Conservation (phyloP, 352 stramenopile species). For the Peronospora farinosa region DNA sequence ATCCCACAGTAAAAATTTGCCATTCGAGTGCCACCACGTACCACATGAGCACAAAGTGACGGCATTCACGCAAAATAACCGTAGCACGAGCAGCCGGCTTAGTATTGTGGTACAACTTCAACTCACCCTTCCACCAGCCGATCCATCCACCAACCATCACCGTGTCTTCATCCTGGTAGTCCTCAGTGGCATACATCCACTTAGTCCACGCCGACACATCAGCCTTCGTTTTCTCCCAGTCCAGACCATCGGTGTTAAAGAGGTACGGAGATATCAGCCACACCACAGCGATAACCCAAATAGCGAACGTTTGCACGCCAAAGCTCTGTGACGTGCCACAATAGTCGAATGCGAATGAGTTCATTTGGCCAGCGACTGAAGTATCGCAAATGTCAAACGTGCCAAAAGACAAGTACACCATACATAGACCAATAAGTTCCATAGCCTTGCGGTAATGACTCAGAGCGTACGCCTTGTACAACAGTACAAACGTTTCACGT, state of each 20-base stretch:
- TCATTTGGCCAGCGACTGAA: conserved; percentile 34
- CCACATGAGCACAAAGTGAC: conserved; percentile 82
- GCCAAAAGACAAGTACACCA: conserved; percentile 73
- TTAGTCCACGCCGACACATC: conserved; percentile 65
- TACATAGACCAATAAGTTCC: conserved; percentile 63
- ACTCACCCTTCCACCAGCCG: conserved; percentile 76
- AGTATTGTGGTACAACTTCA: conserved; percentile 67
- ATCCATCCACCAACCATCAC: conserved; percentile 72
- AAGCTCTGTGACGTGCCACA: conserved; percentile 70
- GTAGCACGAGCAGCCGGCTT: conserved; percentile 62
- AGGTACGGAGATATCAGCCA: conserved; percentile 76
- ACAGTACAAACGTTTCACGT: conserved; percentile 69
- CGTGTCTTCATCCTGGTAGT: conserved; percentile 57
- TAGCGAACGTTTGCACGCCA: conserved; percentile 74
- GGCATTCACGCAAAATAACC: conserved; percentile 66
- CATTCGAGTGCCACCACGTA: conserved; percentile 76
- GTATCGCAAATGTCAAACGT: conserved; percentile 56
- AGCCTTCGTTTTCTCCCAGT: conserved; percentile 81
- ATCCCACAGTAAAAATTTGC: conserved; percentile 39
- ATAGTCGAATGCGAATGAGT: conserved; percentile 51
- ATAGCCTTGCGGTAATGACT: conserved; percentile 78
- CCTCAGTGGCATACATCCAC: conserved; percentile 77
- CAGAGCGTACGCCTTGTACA: conserved; percentile 74
- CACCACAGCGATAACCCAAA: conserved; percentile 68
- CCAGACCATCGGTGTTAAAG: conserved; percentile 82